A percentile compares a stretch with the other conserved stretches of the same genome.
Conservation (phyloP, 129 eudicot genomes). For the Flaveria sonorensis region DNA sequence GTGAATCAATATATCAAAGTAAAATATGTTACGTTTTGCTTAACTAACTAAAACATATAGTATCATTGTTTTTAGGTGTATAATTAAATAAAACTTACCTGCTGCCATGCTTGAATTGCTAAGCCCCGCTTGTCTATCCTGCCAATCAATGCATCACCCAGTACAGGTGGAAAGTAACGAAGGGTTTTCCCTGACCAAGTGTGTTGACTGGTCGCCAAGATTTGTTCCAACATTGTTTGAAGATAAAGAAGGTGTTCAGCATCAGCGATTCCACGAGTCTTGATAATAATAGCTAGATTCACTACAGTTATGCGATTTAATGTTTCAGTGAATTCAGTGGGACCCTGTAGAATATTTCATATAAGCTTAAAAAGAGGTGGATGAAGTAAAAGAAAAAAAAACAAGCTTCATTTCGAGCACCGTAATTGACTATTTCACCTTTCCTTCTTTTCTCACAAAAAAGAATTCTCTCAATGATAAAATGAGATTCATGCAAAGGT, state of each 20-base stretch:
- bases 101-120: slow-evolving; percentile 93
- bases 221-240: slow-evolving; percentile 89
- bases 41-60: not conserved
- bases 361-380: slow-evolving; percentile 11
- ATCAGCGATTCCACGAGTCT: slow-evolving; percentile 95
- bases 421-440: slow-evolving; percentile 46
- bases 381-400: not conserved
- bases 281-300: slow-evolving; percentile 84
- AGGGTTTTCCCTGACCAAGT: slow-evolving; percentile 96
- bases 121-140: slow-evolving; percentile 72
- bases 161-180: slow-evolving; percentile 76
- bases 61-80: not conserved
- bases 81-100: slow-evolving; percentile 39
- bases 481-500: slow-evolving; percentile 93
- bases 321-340: slow-evolving; percentile 96
- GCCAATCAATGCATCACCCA: slow-evolving; percentile 75
- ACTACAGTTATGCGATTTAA: slow-evolving; percentile 72
- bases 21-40: not conserved
- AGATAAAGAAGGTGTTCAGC: slow-evolving; percentile 90
- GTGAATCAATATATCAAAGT: slow-evolving; percentile 36
- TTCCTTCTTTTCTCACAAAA: slow-evolving; percentile 89
- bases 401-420: not conserved
- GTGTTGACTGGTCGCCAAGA: slow-evolving; percentile 81
- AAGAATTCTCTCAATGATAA: slow-evolving; percentile 83
- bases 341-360: slow-evolving; percentile 60